Conservation (phyloP, 108 stramenopile species). For the Pseudonitzschia delicatissima region DNA sequence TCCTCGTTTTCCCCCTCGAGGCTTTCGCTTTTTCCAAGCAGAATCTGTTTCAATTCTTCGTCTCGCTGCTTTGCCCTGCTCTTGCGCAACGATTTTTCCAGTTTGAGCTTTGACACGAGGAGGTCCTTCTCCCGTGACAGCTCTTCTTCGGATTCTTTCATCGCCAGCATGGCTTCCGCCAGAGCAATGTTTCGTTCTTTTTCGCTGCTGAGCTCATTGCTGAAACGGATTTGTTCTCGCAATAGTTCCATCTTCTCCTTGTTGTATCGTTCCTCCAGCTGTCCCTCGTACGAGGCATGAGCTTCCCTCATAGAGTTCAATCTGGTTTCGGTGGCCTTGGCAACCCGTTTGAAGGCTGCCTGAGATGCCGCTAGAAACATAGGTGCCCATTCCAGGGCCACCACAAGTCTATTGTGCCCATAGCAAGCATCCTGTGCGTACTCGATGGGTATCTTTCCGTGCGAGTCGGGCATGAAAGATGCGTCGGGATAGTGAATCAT, state of each 20-base stretch:
- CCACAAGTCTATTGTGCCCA: slow-evolving; percentile 4
- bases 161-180: slow-evolving; percentile 12
- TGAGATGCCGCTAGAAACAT: slow-evolving; percentile 25
- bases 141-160: not conserved
- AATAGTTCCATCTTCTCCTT: slow-evolving; percentile 11
- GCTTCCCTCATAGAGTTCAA: slow-evolving; percentile 20
- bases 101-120: not conserved
- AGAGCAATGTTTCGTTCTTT: slow-evolving; percentile 32
- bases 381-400: slow-evolving; percentile 27
- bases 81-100: not conserved
- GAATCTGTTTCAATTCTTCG: slow-evolving; percentile 8
- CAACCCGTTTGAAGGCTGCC: slow-evolving; percentile 11
- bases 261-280: slow-evolving; percentile 16
- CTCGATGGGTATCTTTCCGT: slow-evolving; percentile 24
- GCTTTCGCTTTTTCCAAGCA: not conserved
- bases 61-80: not conserved
- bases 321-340: not conserved
- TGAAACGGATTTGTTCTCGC: slow-evolving; percentile 11
- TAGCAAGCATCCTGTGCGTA: slow-evolving; percentile 12
- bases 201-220: slow-evolving; percentile 24
- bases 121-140: not conserved
- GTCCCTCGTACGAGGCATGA: slow-evolving; percentile 14
- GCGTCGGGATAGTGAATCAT: slow-evolving; percentile 27
- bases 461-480: slow-evolving; percentile 15
- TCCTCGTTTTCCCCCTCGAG: slow-evolving; percentile 1